Evolutionary conservation across 2,329 filamentous ascomycete genomes (phyloP).

Genomic region (Nemania sp.): DNA sequence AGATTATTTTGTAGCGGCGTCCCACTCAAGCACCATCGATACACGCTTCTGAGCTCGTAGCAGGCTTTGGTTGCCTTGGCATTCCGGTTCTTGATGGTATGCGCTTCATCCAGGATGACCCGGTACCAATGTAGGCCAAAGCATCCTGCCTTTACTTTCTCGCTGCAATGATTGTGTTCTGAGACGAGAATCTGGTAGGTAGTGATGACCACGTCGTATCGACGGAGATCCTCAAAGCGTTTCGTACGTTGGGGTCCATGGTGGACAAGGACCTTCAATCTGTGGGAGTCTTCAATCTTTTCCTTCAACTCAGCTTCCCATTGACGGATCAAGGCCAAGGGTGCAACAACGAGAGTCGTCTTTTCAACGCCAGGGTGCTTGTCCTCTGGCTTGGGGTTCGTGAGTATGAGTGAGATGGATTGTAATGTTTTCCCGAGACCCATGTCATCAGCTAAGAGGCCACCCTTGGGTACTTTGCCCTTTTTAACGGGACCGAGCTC

Average conservation of each 20-base stretch:
- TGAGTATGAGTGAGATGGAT: conserved; percentile 84
- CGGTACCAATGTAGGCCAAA: conserved; percentile 96
- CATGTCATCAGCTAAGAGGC: conserved; percentile 97
- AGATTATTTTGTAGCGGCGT: conserved; percentile 99
- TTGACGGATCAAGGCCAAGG: conserved; percentile 91
- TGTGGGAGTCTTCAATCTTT: conserved; percentile 72
- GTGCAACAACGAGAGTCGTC: conserved; percentile 88
- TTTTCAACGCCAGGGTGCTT: conserved; percentile 68
- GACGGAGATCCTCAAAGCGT: conserved; percentile 72
- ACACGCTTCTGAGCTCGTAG: conserved; percentile 81
- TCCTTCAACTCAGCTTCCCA: conserved; percentile 94
- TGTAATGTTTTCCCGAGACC: conserved; percentile 96
- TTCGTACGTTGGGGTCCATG: conserved; percentile 88
- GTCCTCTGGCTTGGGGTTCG: conserved; percentile 72
- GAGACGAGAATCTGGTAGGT: conserved; percentile 96
- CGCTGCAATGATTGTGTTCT: conserved; percentile 75
- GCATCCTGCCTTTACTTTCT: conserved; percentile 73
- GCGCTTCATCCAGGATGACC: conserved; percentile 92
- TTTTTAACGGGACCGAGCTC: conserved; percentile 86
- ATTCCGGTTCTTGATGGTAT: conserved; percentile 98
- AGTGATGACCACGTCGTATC: conserved; percentile 94
- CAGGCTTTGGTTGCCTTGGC: conserved; percentile 94
- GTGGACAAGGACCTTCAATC: conserved; percentile 82
- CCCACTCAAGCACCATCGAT: conserved; percentile 94
- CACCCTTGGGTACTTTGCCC: conserved; percentile 82